A percentile compares a stretch with the other conserved stretches of the same genome.
Evolutionary conservation across 352 stramenopile genomes (phyloP).

Genomic region (Pythium monospermum): DNA sequence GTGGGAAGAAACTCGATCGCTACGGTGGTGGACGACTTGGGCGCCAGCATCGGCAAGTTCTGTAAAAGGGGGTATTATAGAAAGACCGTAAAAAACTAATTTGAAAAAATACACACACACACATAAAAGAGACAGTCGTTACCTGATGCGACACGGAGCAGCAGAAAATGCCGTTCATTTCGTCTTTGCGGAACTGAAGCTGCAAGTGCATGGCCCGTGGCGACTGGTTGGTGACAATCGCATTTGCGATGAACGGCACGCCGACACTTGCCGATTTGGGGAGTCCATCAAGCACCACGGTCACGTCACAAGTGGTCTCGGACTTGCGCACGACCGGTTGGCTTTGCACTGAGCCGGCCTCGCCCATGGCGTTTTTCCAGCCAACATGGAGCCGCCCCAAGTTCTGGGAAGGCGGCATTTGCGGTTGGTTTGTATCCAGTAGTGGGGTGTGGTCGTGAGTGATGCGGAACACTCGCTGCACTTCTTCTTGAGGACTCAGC

Average conservation of each 20-base stretch:
- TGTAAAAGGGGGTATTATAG: slow-evolving; percentile 18
- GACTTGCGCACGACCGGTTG: slow-evolving; percentile 72
- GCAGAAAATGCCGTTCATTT: slow-evolving; percentile 70
- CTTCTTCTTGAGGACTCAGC: slow-evolving; percentile 71
- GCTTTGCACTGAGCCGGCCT: slow-evolving; percentile 77
- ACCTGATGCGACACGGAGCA: slow-evolving; percentile 73
- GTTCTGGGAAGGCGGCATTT: slow-evolving; percentile 47
- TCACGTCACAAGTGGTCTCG: slow-evolving; percentile 35
- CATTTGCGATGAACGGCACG: slow-evolving; percentile 39
- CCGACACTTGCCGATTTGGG: slow-evolving; percentile 47
- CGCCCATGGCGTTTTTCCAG: slow-evolving; percentile 79
- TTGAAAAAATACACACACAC: background rate
- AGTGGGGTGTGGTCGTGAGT: slow-evolving; percentile 34
- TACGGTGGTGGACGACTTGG: slow-evolving; percentile 37
- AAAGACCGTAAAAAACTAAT: slow-evolving; percentile 1
- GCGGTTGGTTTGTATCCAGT: slow-evolving; percentile 16
- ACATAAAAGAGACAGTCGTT: background rate
- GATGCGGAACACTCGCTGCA: slow-evolving; percentile 68
- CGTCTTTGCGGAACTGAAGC: slow-evolving; percentile 69
- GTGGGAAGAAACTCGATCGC: slow-evolving; percentile 64
- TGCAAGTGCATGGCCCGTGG: slow-evolving; percentile 55
- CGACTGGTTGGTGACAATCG: slow-evolving; percentile 69
- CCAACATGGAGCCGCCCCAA: slow-evolving; percentile 70
- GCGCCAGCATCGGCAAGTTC: slow-evolving; percentile 60
- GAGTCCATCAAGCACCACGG: slow-evolving; percentile 34